A percentile compares a stretch with the other conserved stretches of the same genome.
phyloP scores from a whole-genome alignment of 768 basidiomycete species.

The Mycena olivaceomarginata region DNA sequence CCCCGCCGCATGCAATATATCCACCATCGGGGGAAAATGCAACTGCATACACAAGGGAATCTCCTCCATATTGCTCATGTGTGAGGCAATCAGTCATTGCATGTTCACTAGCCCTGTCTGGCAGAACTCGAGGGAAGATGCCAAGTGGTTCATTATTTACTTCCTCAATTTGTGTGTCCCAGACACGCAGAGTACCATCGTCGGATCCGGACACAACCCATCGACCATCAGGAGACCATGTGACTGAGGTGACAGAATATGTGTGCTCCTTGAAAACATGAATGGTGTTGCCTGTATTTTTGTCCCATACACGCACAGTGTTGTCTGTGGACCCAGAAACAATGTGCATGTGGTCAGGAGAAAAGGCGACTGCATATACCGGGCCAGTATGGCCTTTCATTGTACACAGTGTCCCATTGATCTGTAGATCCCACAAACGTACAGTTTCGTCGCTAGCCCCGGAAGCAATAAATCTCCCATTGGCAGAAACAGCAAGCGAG shows the following conservation, averaged over 20 bases:
- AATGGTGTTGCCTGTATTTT: too few relatives aligned
- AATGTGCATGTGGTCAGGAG: too few relatives aligned
- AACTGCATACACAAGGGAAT: background rate
- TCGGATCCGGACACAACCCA: constrained; percentile 4
- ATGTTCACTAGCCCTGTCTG: background rate
- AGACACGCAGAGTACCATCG: background rate
- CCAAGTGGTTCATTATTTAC: background rate
- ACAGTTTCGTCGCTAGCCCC: too few relatives aligned
- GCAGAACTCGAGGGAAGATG: background rate
- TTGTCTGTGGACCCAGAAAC: too few relatives aligned
- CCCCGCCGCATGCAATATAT: background rate
- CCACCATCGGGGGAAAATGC: background rate
- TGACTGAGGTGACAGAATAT: background rate
- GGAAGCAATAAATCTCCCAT: too few relatives aligned
- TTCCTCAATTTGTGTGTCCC: background rate
- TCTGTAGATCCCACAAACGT: too few relatives aligned
- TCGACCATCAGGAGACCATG: constrained; percentile 7
- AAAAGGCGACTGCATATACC: too few relatives aligned
- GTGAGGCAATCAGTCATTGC: background rate
- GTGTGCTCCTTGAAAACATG: background rate
- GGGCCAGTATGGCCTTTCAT: too few relatives aligned
- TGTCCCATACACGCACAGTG: too few relatives aligned
- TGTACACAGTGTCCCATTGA: too few relatives aligned
- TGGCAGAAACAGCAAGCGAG: too few relatives aligned
- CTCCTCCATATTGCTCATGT: background rate